Conservation (phyloP, 345 rosid genomes). For the Eucalyptus coolabah region DNA sequence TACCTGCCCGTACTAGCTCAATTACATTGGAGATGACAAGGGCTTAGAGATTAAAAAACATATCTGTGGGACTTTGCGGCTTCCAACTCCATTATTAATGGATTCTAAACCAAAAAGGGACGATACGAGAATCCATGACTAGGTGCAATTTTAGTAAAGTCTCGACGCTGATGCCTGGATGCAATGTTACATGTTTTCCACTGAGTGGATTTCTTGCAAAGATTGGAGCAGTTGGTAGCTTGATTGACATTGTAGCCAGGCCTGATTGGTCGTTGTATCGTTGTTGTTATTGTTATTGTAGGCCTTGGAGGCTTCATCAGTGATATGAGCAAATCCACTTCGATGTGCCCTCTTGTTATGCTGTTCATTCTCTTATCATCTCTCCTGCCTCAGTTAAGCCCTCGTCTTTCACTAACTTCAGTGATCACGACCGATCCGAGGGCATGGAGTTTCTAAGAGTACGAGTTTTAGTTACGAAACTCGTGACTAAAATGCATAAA, state of each 20-base stretch:
- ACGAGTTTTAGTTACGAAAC: background rate
- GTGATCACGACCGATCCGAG: background rate
- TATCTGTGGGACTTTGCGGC: background rate
- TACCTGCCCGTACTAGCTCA: conserved; percentile 7
- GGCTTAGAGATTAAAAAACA: background rate
- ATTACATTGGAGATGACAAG: background rate
- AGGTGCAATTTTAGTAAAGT: background rate
- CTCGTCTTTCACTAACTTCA: background rate
- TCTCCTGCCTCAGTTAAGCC: background rate
- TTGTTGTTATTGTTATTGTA: background rate
- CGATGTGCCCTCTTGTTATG: background rate
- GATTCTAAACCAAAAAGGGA: background rate
- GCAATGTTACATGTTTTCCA: background rate
- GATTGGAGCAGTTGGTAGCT: background rate
- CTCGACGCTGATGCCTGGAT: background rate
- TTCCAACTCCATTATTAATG: background rate
- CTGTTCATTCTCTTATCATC: background rate
- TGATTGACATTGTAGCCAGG: background rate
- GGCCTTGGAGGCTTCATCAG: background rate
- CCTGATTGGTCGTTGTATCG: background rate
- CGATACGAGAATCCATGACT: background rate
- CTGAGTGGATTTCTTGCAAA: background rate
- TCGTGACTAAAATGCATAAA: background rate
- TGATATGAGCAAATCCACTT: background rate
- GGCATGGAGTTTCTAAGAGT: background rate